Conservation (phyloP, 2,329 filamentous ascomycete genomes). For the Raffaelea albimanens region DNA sequence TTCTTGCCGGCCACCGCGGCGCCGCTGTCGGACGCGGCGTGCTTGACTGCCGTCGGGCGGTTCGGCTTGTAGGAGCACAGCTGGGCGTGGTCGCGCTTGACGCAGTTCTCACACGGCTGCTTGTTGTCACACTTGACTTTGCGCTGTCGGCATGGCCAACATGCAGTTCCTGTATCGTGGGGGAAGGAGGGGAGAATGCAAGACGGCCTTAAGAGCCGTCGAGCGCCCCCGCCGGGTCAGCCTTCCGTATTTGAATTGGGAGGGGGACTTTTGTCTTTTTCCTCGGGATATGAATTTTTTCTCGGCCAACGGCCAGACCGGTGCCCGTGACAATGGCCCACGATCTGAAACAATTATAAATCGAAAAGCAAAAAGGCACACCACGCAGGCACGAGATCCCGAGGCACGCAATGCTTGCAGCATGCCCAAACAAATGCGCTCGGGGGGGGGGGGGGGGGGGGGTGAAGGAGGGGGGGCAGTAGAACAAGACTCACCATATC, state of each 20-base stretch:
- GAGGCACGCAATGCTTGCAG: neutral
- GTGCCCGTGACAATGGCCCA: neutral
- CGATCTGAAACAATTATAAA: neutral
- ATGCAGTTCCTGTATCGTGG: slow-evolving; percentile 57
- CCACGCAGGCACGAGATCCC: neutral
- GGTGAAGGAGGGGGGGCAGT: neutral
- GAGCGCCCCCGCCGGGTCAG: neutral
- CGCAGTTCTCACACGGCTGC: slow-evolving; percentile 58
- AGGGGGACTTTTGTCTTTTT: no score
- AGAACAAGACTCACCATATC: slow-evolving; percentile 46
- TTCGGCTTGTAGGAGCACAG: slow-evolving; percentile 61
- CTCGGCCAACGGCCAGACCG: neutral
- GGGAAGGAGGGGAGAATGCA: no score
- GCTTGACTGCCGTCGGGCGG: slow-evolving; percentile 29
- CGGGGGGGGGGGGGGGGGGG: no score
- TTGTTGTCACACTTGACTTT: slow-evolving; percentile 64
- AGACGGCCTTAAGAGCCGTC: neutral
- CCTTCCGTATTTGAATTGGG: neutral
- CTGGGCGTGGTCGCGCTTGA: slow-evolving; percentile 55
- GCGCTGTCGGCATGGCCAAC: slow-evolving; percentile 58
- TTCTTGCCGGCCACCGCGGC: slow-evolving; percentile 24
- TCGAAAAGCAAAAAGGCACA: neutral
- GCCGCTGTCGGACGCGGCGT: slow-evolving; percentile 17
- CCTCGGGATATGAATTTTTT: slow-evolving; percentile 5
- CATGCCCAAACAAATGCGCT: neutral